phyloP scores from a whole-genome alignment of 2,329 filamentous ascomycete species.

The Arthrinium phaeospermum region DNA sequence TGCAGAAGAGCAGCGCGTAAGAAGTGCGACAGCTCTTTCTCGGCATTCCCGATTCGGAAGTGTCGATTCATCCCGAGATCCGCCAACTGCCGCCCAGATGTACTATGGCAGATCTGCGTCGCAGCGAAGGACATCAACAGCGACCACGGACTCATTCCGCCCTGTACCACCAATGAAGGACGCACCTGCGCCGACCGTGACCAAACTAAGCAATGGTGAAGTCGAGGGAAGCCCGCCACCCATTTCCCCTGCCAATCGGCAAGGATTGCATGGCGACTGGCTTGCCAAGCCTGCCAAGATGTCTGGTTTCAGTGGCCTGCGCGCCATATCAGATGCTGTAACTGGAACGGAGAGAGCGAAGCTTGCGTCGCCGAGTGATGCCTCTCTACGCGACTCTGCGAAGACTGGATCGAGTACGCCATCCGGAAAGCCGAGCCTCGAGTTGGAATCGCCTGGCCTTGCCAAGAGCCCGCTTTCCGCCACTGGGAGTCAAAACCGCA shows the following conservation, averaged over 20 bases:
- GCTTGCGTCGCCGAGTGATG: slow-evolving; percentile 55
- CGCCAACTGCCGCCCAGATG: slow-evolving; percentile 71
- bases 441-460: slow-evolving; percentile 75
- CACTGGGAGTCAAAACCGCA: slow-evolving; percentile 47
- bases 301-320: slow-evolving; percentile 68
- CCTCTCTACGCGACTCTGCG: slow-evolving; percentile 57
- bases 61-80: slow-evolving; percentile 73
- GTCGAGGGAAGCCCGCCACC: slow-evolving; percentile 44
- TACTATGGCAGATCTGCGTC: slow-evolving; percentile 66
- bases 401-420: slow-evolving; percentile 74
- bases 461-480: slow-evolving; percentile 61
- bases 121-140: slow-evolving; percentile 66
- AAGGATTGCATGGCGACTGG: slow-evolving; percentile 61
- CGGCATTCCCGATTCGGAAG: slow-evolving; percentile 82
- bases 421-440: slow-evolving; percentile 72
- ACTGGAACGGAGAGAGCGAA: slow-evolving; percentile 60
- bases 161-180: slow-evolving; percentile 61
- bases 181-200: slow-evolving; percentile 60
- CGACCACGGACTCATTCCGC: slow-evolving; percentile 60
- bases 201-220: slow-evolving; percentile 56
- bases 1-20: slow-evolving; percentile 72
- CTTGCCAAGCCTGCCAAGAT: slow-evolving; percentile 58
- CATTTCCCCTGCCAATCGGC: slow-evolving; percentile 47
- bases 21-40: slow-evolving; percentile 69
- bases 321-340: slow-evolving; percentile 83